These are phyloP conservation scores for Niebla homalea DNA, from an alignment of 495 filamentous ascomycete species.

Conservation along the genomic window DNA sequence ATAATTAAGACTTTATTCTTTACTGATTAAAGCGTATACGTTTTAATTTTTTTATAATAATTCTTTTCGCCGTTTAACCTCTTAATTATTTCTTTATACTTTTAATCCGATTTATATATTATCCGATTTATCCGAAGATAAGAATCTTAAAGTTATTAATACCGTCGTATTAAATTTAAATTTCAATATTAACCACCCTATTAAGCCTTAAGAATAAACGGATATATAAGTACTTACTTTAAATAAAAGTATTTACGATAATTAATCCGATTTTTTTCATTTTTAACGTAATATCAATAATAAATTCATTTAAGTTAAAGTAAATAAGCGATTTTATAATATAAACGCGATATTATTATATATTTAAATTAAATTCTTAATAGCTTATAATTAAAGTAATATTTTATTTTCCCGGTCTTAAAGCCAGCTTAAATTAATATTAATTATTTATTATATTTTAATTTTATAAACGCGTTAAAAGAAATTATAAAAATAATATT, in stretches of 20 bases:
- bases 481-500: neutral
- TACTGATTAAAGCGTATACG: neutral
- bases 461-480: neutral
- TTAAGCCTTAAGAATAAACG: neutral
- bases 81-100: neutral
- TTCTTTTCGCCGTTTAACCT: too few species aligned
- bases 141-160: neutral
- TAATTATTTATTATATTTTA: neutral
- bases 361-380: neutral
- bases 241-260: conserved; percentile 3
- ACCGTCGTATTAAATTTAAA: neutral
- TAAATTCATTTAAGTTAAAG: neutral
- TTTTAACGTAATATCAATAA: neutral
- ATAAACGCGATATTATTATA: neutral
- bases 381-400: neutral
- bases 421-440: neutral
- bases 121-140: too few species aligned
- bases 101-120: neutral
- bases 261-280: neutral
- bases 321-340: neutral
- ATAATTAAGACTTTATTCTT: neutral
- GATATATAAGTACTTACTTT: neutral
- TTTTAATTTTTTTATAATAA: neutral
- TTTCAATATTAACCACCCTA: neutral
- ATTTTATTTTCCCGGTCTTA: neutral